Evolutionary conservation across 2,329 filamentous ascomycete species (phyloP).

Genomic region (Colletotrichum karsti): DNA sequence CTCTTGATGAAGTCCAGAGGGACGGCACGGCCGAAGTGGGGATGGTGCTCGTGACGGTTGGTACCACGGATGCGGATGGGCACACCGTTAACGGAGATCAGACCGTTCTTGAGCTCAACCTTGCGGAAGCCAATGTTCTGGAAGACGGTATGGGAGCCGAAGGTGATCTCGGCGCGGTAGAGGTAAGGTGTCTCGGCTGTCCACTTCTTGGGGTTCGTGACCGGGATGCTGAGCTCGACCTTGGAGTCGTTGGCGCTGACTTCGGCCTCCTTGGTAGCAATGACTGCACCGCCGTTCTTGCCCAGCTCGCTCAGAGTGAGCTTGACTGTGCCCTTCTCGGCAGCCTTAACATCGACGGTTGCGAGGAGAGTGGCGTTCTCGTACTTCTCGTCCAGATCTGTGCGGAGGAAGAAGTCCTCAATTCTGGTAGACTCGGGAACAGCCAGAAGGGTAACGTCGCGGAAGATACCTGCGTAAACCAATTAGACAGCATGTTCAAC

Average conservation of each 20-base stretch:
- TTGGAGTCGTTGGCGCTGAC: conserved; percentile 37
- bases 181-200: conserved; percentile 73
- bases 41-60: conserved; percentile 78
- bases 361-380: conserved; percentile 59
- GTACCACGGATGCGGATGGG: conserved; percentile 69
- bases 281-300: conserved; percentile 41
- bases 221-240: conserved; percentile 52
- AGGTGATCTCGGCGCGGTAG: conserved; percentile 60
- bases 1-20: conserved; percentile 67
- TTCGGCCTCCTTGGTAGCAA: conserved; percentile 35
- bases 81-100: conserved; percentile 70
- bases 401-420: conserved; percentile 66
- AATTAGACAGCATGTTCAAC: neutral
- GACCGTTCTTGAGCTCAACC: conserved; percentile 67
- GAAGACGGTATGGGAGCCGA: conserved; percentile 49
- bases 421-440: conserved; percentile 61
- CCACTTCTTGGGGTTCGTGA: conserved; percentile 70
- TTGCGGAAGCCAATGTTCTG: conserved; percentile 71
- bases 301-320: conserved; percentile 52
- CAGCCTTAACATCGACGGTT: conserved; percentile 51
- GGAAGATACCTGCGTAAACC: conserved; percentile 61
- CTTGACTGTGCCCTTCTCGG: conserved; percentile 43
- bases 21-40: conserved; percentile 68
- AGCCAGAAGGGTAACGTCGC: conserved; percentile 69
- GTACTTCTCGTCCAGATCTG: conserved; percentile 60